Evolutionary conservation across 2,329 filamentous ascomycete species (phyloP).

Genomic region (Torrubiellomyces zombiae): DNA sequence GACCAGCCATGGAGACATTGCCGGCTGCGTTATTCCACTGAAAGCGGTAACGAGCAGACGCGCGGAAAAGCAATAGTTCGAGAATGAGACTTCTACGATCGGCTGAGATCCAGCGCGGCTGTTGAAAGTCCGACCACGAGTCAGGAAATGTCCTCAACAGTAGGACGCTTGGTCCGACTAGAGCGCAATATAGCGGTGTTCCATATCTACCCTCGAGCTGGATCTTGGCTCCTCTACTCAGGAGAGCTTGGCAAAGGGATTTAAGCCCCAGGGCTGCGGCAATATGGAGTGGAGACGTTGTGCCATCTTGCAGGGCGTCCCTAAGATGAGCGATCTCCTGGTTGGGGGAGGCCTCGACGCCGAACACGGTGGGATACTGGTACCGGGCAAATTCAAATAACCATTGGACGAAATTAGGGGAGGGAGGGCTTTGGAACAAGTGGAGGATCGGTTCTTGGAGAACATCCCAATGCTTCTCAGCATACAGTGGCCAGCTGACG

Average conservation of each 20-base stretch:
- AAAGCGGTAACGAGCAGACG: not conserved
- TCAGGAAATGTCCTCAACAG: conserved; percentile 6
- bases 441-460: conserved; percentile 10
- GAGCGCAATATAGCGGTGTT: conserved; percentile 17
- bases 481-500: conserved; percentile 11
- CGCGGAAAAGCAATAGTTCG: conserved; percentile 1
- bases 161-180: conserved; percentile 15
- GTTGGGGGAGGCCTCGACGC: conserved; percentile 8
- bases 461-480: conserved; percentile 12
- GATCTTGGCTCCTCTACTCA: conserved; percentile 8
- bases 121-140: conserved; percentile 9
- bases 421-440: conserved; percentile 12
- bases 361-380: conserved; percentile 11
- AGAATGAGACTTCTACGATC: conserved; percentile 6
- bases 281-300: conserved; percentile 15
- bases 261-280: conserved; percentile 17
- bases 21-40: not conserved
- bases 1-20: not conserved
- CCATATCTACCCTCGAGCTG: conserved; percentile 11
- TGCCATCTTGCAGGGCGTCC: conserved; percentile 12
- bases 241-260: conserved; percentile 12
- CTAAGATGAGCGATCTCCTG: conserved; percentile 13
- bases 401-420: conserved; percentile 19
- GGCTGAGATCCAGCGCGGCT: conserved; percentile 2
- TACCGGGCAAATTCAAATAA: conserved; percentile 16